These are phyloP conservation scores for Arthrocladium fulminans DNA, from an alignment of 2,329 filamentous ascomycete genomes.

Conservation along the genomic window DNA sequence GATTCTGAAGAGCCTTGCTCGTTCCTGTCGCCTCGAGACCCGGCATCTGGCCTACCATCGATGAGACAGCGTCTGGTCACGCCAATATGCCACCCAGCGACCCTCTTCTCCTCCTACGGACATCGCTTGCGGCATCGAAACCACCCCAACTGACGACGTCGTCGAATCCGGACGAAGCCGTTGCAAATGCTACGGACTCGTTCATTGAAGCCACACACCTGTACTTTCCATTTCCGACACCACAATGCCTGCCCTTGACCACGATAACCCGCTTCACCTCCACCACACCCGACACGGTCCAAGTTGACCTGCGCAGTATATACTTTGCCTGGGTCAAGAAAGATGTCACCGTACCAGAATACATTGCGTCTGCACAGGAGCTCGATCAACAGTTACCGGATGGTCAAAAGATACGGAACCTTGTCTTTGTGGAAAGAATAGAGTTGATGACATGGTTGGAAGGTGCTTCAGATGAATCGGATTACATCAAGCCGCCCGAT, in stretches of 20 bases:
- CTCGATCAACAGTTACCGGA: conserved; percentile 65
- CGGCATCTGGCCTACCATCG: not conserved
- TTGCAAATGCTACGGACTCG: conserved; percentile 50
- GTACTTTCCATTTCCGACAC: conserved; percentile 54
- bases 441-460: conserved; percentile 91
- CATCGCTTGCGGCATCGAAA: conserved; percentile 64
- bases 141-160: conserved; percentile 66
- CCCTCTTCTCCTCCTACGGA: conserved; percentile 72
- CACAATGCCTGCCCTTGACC: conserved; percentile 58
- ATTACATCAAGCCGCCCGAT: conserved; percentile 80
- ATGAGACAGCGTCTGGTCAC: not conserved
- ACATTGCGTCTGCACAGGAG: conserved; percentile 72
- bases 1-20: too few relatives aligned
- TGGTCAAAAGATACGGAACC: conserved; percentile 65
- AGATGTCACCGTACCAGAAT: conserved; percentile 80
- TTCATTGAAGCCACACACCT: conserved; percentile 72
- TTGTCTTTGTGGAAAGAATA: conserved; percentile 83
- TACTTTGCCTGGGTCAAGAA: conserved; percentile 95
- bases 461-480: conserved; percentile 79
- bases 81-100: conserved; percentile 55
- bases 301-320: conserved; percentile 83
- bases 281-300: conserved; percentile 44
- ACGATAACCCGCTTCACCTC: conserved; percentile 79
- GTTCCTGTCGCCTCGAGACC: too few relatives aligned
- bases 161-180: conserved; percentile 50